These are phyloP conservation scores for Heterotrichella gracilis DNA, from an alignment of 352 stramenopile genomes.

Conservation along the genomic window DNA sequence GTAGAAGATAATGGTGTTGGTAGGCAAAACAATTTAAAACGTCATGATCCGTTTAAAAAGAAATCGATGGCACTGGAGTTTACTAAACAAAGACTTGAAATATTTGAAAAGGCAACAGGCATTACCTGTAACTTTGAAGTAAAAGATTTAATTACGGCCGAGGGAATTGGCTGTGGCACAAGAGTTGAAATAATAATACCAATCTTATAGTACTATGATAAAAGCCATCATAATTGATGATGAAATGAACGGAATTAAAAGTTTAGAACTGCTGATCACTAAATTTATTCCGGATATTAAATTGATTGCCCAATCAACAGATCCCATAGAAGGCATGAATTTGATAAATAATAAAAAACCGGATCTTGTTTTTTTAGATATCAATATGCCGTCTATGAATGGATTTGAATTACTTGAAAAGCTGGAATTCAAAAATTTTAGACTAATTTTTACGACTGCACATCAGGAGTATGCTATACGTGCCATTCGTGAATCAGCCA, in stretches of 20 bases:
- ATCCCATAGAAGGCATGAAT: neutral
- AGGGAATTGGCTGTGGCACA: neutral
- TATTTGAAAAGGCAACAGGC: neutral
- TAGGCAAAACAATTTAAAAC: neutral
- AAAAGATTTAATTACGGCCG: neutral
- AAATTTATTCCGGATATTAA: neutral
- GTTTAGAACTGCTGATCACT: neutral
- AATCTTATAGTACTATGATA: neutral
- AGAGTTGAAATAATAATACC: neutral
- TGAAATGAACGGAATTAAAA: neutral
- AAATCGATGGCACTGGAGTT: neutral
- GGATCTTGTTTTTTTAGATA: neutral
- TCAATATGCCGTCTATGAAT: neutral
- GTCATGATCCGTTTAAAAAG: neutral
- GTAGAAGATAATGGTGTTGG: neutral
- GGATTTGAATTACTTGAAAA: neutral
- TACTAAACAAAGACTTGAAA: neutral
- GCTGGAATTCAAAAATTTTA: neutral
- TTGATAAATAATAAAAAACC: neutral
- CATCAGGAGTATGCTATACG: neutral
- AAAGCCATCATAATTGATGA: neutral
- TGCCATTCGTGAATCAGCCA: neutral
- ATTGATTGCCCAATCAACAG: neutral
- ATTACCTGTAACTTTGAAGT: neutral
- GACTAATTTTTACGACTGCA: neutral